Conservation (phyloP, 2,329 filamentous ascomycete genomes). For the Xylaria arbuscula region DNA sequence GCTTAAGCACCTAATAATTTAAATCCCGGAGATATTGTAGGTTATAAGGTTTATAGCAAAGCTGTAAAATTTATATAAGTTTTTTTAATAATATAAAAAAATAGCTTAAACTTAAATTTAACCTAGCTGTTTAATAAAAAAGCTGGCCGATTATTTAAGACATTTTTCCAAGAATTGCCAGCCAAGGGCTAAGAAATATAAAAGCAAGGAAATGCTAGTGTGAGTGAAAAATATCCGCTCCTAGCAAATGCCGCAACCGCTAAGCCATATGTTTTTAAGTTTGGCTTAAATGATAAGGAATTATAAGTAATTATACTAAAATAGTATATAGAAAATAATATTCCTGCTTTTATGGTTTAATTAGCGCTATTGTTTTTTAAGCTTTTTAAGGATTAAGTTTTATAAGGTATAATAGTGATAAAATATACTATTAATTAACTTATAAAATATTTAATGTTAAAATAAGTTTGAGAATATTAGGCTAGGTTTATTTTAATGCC, state of each 20-base stretch:
- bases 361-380: too few species aligned
- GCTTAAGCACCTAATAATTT: neutral
- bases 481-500: too few species aligned
- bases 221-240: neutral
- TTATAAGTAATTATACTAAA: neutral
- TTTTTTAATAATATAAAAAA: neutral
- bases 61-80: conserved; percentile 5
- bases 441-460: too few species aligned
- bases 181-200: neutral
- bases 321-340: neutral
- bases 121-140: neutral
- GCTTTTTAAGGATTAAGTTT: neutral
- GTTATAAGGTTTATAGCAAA: conserved; percentile 1
- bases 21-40: neutral
- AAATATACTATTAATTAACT: too few species aligned
- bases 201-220: too few species aligned
- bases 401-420: neutral
- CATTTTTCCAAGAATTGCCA: neutral
- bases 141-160: neutral
- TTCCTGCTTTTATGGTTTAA: neutral
- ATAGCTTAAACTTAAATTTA: conserved; percentile 1
- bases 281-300: neutral
- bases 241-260: neutral
- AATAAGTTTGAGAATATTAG: too few species aligned
- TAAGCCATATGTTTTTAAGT: neutral